Base-by-base conservation (phyloP, 192 early-diverging fungal species). In the Mortierella claussenii region DNA sequence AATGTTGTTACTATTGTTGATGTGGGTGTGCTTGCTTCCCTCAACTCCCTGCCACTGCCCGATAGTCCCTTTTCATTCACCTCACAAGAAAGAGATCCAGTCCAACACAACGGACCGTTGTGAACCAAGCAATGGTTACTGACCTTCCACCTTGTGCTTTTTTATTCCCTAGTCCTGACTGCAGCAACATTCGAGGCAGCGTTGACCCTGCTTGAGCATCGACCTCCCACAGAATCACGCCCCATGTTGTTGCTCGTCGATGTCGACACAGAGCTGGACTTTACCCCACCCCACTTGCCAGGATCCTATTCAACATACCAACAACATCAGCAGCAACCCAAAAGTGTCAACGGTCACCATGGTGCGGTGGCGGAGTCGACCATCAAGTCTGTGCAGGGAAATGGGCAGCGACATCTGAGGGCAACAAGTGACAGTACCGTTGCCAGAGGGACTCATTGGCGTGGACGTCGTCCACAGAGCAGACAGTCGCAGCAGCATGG, bases 161-260 rank as follows among this genome's bases (percentile, higher is more conserved):
- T 20, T 36, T 18, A 7, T 34, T 40, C n/a, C n/a, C 50, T 59
- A 76, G 71, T 76, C 49, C 31, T 61, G 64, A 76, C 64, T 12
- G 34, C 64, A 8, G 55, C 57, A 10, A 43, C 64, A 15, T 76
- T 50, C 30, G 71, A 76, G 21, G 31, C 56, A 1, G 71, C 64
- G 9, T 31, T 76, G 33, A 23, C 57, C 31, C 47, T 61, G 4
- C 32, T 76, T 17, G 71, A 76, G 20, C 63, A 53, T 21, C 53
- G 60, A 23, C 47, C 57, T 31, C 51, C 71, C 3, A 60, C 64
- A 26, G 71, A 76, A 32, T 21, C 51, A 4, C 71, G 64, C 27
- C 71, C 71, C 32, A 48, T 76, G 42, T 15, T 76, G n/a, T 40
- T 76, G 45, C 60, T 76, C 52, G 71, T 76, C 18, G 71, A 76